Evolutionary conservation across 2,329 filamentous ascomycete species (phyloP).

Genomic region (Ascosphaera apis): DNA sequence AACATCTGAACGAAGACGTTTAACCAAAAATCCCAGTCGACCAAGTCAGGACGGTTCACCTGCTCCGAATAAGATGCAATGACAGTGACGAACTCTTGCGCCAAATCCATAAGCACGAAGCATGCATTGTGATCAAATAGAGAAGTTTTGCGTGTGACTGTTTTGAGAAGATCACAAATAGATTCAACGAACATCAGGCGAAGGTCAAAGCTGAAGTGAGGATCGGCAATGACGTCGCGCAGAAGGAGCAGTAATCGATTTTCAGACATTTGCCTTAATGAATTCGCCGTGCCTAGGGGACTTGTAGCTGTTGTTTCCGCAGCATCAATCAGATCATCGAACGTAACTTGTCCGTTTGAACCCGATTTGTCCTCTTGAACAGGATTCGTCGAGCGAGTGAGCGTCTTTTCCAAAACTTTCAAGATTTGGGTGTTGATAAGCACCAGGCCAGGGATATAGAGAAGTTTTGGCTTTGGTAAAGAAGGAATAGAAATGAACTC

Average conservation of each 20-base stretch:
- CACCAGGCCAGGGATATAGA: constrained; percentile 53
- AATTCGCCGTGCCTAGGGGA: constrained; percentile 42
- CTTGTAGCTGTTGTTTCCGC: constrained; percentile 45
- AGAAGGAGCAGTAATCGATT: constrained; percentile 65
- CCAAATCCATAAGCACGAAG: constrained; percentile 74
- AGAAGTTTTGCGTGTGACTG: constrained; percentile 50
- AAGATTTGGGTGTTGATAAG: constrained; percentile 66
- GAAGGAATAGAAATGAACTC: too few relatives aligned
- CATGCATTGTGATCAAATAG: constrained; percentile 64
- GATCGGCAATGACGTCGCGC: constrained; percentile 53
- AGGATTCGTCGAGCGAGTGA: constrained; percentile 42
- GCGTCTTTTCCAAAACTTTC: constrained; percentile 55
- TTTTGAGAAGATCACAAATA: constrained; percentile 50
- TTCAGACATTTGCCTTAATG: constrained; percentile 63
- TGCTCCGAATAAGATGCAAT: constrained; percentile 36
- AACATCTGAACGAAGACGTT: constrained; percentile 58
- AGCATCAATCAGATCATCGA: constrained; percentile 40
- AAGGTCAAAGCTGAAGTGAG: constrained; percentile 24
- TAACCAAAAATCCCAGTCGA: constrained; percentile 73
- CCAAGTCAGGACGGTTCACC: constrained; percentile 23
- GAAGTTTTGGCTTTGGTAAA: constrained; percentile 35
- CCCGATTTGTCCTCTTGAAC: constrained; percentile 24
- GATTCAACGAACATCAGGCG: constrained; percentile 53
- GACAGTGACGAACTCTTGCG: constrained; percentile 57
- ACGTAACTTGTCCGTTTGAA: constrained; percentile 31